Evolutionary conservation across 495 filamentous ascomycete species (phyloP).

Genomic region (Penicillium dipodomyicola): DNA sequence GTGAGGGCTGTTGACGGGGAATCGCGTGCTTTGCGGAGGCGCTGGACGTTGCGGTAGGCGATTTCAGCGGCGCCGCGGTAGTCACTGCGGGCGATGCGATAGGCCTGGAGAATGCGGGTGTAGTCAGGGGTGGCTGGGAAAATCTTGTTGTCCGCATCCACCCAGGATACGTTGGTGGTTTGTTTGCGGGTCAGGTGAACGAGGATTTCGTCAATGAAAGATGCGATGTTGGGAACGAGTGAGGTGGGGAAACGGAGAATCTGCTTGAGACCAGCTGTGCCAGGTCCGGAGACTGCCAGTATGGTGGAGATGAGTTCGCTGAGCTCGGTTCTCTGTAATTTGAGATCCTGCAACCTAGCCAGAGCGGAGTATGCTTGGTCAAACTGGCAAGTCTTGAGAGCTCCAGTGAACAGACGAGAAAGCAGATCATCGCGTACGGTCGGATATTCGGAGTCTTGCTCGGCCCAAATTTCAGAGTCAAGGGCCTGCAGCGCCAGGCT

Average conservation of each 20-base stretch:
- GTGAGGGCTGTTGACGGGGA: slow-evolving; percentile 44
- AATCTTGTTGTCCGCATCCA: slow-evolving; percentile 34
- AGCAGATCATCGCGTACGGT: slow-evolving; percentile 63
- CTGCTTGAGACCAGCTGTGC: slow-evolving; percentile 48
- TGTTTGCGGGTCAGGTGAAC: slow-evolving; percentile 48
- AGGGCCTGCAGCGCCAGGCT: slow-evolving; percentile 70
- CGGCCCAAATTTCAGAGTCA: slow-evolving; percentile 39
- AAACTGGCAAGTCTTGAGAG: slow-evolving; percentile 71
- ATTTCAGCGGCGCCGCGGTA: slow-evolving; percentile 85
- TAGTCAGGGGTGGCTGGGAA: slow-evolving; percentile 48
- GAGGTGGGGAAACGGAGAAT: slow-evolving; percentile 65
- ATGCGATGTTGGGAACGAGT: slow-evolving; percentile 67
- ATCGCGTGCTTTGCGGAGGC: slow-evolving; percentile 52
- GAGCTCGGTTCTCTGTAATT: slow-evolving; percentile 60
- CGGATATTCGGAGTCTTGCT: slow-evolving; percentile 40
- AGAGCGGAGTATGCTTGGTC: slow-evolving; percentile 80
- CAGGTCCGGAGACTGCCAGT: slow-evolving; percentile 62
- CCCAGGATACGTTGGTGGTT: slow-evolving; percentile 33
- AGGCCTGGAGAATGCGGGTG: slow-evolving; percentile 83
- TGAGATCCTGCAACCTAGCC: slow-evolving; percentile 62
- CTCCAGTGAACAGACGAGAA: slow-evolving; percentile 76
- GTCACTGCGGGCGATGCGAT: slow-evolving; percentile 77
- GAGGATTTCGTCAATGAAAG: slow-evolving; percentile 75
- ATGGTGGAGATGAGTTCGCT: slow-evolving; percentile 70
- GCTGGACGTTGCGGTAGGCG: slow-evolving; percentile 63